A percentile compares a stretch with the other conserved stretches of the same genome.
Evolutionary conservation across 2,329 filamentous ascomycete species (phyloP).

Genomic region (Hymenoscyphus scutula): DNA sequence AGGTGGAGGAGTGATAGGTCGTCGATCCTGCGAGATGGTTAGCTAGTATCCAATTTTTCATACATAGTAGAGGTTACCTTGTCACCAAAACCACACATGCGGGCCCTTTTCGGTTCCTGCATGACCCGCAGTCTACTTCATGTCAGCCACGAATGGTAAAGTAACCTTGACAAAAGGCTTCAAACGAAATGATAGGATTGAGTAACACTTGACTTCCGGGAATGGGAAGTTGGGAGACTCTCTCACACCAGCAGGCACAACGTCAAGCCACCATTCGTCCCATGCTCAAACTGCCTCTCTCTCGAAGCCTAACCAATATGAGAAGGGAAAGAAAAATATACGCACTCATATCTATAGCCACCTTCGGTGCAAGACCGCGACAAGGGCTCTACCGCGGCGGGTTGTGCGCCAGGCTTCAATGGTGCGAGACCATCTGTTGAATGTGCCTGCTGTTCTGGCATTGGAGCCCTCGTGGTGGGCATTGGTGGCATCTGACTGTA

Average conservation of each 20-base stretch:
- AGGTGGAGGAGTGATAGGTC: conserved; percentile 92
- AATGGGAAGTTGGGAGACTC: not conserved
- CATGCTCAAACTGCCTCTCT: not conserved
- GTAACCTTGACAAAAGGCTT: not conserved
- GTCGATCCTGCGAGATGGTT: conserved; percentile 65
- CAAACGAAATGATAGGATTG: not conserved
- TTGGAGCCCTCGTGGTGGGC: conserved; percentile 22
- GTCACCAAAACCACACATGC: conserved; percentile 99
- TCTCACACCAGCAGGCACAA: not conserved
- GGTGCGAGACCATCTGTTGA: conserved; percentile 17
- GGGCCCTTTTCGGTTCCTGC: conserved; percentile 87
- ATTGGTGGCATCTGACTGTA: conserved; percentile 23
- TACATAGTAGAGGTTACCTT: conserved; percentile 58
- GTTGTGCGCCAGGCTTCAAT: conserved; percentile 22
- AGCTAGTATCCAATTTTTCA: not conserved
- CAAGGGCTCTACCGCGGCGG: conserved; percentile 21
- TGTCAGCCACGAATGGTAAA: conserved; percentile 17
- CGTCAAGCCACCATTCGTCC: not conserved
- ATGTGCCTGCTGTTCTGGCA: conserved; percentile 22
- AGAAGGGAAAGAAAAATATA: conserved; percentile 3
- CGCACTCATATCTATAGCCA: conserved; percentile 34
- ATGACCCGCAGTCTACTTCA: conserved; percentile 70
- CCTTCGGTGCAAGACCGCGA: conserved; percentile 22
- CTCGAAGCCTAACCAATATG: not conserved
- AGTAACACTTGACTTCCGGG: not conserved